Percentiles rank a stretch among this genome's conserved stretches.
Evolutionary conservation across 495 filamentous ascomycete species (phyloP).

Genomic region (Aspergillus steynii): DNA sequence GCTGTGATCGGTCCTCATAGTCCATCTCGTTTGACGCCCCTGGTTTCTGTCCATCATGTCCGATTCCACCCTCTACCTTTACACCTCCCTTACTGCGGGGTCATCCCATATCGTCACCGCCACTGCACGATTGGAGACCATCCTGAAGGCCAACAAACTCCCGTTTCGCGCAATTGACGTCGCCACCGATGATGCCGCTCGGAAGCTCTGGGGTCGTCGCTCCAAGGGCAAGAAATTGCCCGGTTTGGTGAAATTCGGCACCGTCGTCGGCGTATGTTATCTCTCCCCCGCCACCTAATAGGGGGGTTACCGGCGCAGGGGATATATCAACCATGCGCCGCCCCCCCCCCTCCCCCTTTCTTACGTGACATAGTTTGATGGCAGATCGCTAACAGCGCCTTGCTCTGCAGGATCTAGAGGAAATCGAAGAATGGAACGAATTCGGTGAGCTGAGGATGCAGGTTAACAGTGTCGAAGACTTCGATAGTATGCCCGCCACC

Average conservation of each 20-base stretch:
- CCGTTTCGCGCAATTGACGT: slow-evolving; percentile 91
- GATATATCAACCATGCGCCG: background rate
- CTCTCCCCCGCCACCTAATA: background rate
- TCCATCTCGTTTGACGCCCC: background rate
- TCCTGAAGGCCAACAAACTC: slow-evolving; percentile 92
- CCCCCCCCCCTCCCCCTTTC: slow-evolving; percentile 6
- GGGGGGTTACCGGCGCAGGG: background rate
- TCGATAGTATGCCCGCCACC: slow-evolving; percentile 42
- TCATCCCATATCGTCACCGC: slow-evolving; percentile 98
- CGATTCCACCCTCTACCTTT: slow-evolving; percentile 85
- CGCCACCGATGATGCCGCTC: slow-evolving; percentile 87
- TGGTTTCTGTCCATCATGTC: slow-evolving; percentile 28
- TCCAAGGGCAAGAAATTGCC: slow-evolving; percentile 81
- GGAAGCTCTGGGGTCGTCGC: slow-evolving; percentile 85
- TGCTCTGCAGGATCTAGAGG: slow-evolving; percentile 73
- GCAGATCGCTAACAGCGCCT: background rate
- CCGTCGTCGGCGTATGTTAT: slow-evolving; percentile 77
- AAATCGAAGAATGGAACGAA: slow-evolving; percentile 99
- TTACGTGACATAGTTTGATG: background rate
- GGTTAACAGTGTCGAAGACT: slow-evolving; percentile 52
- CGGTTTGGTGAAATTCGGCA: slow-evolving; percentile 82
- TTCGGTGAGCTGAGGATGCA: slow-evolving; percentile 91
- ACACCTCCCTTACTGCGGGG: slow-evolving; percentile 92
- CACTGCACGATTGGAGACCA: slow-evolving; percentile 91
- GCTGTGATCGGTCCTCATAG: background rate